Conservation (phyloP, 495 filamentous ascomycete species). For the Talaromyces borbonicus region DNA sequence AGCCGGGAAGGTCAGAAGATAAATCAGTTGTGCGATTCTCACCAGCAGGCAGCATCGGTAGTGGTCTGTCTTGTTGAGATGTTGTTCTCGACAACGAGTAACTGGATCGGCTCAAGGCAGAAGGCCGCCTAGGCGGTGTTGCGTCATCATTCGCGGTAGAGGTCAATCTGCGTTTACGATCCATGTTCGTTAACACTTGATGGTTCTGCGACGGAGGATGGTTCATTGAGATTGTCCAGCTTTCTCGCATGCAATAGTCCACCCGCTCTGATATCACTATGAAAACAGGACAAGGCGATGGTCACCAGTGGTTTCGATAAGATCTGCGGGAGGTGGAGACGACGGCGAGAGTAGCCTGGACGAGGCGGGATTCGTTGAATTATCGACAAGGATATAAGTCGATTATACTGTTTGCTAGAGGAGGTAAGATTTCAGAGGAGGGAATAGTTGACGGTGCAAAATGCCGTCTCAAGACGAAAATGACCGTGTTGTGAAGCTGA, state of each 20-base stretch:
- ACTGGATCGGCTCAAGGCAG: slow-evolving; percentile 7
- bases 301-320: neutral
- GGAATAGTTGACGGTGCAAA: no score
- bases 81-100: slow-evolving; percentile 11
- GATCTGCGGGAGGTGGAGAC: neutral
- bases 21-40: slow-evolving; percentile 8
- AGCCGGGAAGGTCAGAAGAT: slow-evolving; percentile 13
- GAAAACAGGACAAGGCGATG: neutral
- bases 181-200: no score
- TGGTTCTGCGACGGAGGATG: no score
- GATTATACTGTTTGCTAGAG: neutral
- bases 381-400: neutral
- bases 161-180: slow-evolving; percentile 31
- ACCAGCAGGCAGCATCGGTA: slow-evolving; percentile 13
- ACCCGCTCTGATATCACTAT: neutral
- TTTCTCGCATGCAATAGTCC: neutral
- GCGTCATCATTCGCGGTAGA: slow-evolving; percentile 17
- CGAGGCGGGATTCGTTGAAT: neutral
- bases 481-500: no score
- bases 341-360: neutral
- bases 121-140: slow-evolving; percentile 9
- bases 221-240: neutral
- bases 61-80: slow-evolving; percentile 17
- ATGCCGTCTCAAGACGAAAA: no score
- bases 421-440: no score